These are phyloP conservation scores for Penicillium ucsense DNA, from an alignment of 495 filamentous ascomycete species.

Conservation along the genomic window DNA sequence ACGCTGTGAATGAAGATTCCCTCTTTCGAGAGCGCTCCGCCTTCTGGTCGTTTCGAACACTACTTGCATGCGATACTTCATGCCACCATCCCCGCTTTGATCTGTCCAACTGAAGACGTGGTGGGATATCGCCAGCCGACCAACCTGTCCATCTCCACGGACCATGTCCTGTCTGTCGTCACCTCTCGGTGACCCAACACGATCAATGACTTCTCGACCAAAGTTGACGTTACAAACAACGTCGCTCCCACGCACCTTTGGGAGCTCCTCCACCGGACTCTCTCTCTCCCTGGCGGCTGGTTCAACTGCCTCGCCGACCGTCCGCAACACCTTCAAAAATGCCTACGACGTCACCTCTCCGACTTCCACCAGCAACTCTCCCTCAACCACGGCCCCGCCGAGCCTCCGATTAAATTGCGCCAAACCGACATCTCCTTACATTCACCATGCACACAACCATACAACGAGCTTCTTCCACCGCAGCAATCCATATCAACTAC, in stretches of 20 bases:
- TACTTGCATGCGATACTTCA: constrained; percentile 11
- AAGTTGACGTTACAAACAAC: constrained; percentile 74
- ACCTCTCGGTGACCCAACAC: constrained; percentile 9
- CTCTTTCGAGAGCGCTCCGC: background rate
- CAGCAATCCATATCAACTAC: constrained; percentile 51
- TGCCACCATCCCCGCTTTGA: constrained; percentile 2
- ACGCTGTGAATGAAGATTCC: background rate
- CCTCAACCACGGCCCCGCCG: constrained; percentile 13
- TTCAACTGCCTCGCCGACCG: constrained; percentile 59
- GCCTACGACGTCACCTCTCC: constrained; percentile 62
- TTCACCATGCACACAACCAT: constrained; percentile 17
- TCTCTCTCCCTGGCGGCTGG: constrained; percentile 48
- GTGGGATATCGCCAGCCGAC: background rate
- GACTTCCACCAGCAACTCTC: constrained; percentile 46
- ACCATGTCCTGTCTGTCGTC: constrained; percentile 20
- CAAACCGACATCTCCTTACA: constrained; percentile 22
- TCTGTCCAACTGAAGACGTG: background rate
- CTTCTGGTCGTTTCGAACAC: background rate
- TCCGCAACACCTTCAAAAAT: constrained; percentile 76
- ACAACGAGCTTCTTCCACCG: constrained; percentile 16
- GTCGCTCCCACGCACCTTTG: constrained; percentile 40
- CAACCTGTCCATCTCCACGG: constrained; percentile 19
- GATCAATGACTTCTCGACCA: constrained; percentile 48
- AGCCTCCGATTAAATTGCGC: constrained; percentile 24
- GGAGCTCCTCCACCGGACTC: constrained; percentile 45